Base-by-base conservation (phyloP, 2,329 filamentous ascomycete species). In the Sporothrix schenckii region DNA sequence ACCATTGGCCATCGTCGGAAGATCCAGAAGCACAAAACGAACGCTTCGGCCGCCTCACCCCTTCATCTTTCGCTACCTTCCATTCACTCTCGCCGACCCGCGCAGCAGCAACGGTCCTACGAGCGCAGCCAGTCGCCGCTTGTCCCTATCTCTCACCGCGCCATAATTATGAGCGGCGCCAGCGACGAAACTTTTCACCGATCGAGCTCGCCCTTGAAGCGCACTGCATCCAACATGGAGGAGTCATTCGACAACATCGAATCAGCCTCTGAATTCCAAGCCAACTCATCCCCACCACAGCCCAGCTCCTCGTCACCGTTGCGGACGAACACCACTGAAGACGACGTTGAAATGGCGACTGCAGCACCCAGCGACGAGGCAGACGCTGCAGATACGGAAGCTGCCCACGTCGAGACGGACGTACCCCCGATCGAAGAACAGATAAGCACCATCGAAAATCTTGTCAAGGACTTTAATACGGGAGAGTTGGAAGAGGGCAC, bases 361-460 rank as follows among this genome's bases (percentile, higher is more conserved):
- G 78, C 79, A 7, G 76, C 77, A 9, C 70, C 78, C 14, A 58
- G 73, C 11, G 70, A 39, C 24, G n/a, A 69, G 49, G 49, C 19
- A 68, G 75, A 72, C 50, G 73, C 72, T 68, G 72, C 65, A 60
- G 50, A 63, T 72, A 69, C 68, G 69, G 71, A 16, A 41, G 74
- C 49, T 70, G 71, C 39, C 71, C 73, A 39, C 9, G 16, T 16
- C 34, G 13, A 5, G 47, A 9, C 4, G 34, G 6, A 19, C 53
- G 27, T 52, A 27, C 73, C 73, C 6, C 70, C 73, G 9, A 67
- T 74, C 1, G 69, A 72, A 19, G 83, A 85, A 71, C 94, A 97
- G 79, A 89, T 97, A 71, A 86, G 86, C 70, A 88, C 88, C 50
- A 92, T 97, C 66, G 86, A 87, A 75, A 84, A 84, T 44, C 80